Percentiles rank a stretch among this genome's conserved stretches.
phyloP scores from a whole-genome alignment of 805 yeast species.

The Yarrowia porcina region DNA sequence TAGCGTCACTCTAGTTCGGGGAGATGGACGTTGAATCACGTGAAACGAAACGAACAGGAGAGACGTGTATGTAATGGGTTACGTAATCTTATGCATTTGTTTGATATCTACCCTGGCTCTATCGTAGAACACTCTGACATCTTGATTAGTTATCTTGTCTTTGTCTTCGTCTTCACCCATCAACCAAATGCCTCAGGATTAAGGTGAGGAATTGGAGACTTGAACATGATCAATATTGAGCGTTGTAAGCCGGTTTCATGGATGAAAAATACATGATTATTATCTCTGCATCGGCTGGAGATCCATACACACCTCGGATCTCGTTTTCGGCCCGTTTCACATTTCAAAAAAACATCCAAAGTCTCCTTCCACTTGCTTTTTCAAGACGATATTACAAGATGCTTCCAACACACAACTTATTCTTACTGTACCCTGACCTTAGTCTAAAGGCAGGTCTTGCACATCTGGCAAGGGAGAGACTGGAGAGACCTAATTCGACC shows the following conservation, averaged over 20 bases:
- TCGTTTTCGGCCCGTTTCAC: background rate
- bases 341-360: background rate
- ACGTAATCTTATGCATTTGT: no score
- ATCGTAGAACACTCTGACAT: no score
- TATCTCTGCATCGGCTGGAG: background rate
- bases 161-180: no score
- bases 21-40: conserved; percentile 10
- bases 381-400: background rate
- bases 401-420: background rate
- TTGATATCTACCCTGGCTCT: no score
- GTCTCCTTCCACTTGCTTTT: background rate
- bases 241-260: background rate
- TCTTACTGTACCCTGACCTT: no score
- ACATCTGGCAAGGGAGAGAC: no score
- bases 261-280: background rate
- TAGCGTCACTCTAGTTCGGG: background rate
- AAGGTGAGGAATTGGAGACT: background rate
- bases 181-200: background rate
- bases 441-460: no score
- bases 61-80: no score
- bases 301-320: background rate
- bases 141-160: no score
- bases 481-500: no score
- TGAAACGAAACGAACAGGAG: no score
- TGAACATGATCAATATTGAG: background rate